These are phyloP conservation scores for Euphorbia pulcherrima DNA, from an alignment of 345 rosid species.

Conservation along the genomic window DNA sequence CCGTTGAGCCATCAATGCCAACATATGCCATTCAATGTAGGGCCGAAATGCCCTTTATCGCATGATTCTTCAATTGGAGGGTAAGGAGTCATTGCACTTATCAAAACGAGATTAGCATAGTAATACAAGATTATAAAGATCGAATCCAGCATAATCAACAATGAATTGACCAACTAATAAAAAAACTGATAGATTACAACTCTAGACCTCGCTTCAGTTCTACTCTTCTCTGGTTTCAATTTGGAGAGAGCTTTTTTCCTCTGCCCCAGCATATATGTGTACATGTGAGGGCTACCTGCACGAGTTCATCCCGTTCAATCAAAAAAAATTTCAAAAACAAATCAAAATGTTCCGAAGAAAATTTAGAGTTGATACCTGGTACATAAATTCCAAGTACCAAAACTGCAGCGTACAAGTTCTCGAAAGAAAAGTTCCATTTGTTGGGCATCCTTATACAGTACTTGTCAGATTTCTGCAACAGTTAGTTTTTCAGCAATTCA, in stretches of 20 bases:
- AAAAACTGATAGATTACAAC: too few relatives aligned
- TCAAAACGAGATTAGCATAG: too few relatives aligned
- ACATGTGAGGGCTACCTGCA: constrained; percentile 93
- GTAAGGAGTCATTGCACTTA: too few relatives aligned
- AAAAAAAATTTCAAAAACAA: background rate
- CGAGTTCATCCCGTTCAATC: constrained; percentile 7
- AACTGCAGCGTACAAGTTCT: constrained; percentile 59
- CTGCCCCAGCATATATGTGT: constrained; percentile 80
- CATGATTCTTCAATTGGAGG: too few relatives aligned
- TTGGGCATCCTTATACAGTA: constrained; percentile 84
- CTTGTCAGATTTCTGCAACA: constrained; percentile 63
- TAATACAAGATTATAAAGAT: too few relatives aligned
- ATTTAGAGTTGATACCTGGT: constrained; percentile 60
- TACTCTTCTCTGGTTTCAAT: constrained; percentile 60
- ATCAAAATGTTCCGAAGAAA: background rate
- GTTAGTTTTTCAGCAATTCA: constrained; percentile 14
- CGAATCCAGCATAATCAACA: too few relatives aligned
- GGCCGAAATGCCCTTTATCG: too few relatives aligned
- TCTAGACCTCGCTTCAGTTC: constrained; percentile 9
- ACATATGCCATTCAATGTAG: too few relatives aligned
- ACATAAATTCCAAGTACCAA: constrained; percentile 63
- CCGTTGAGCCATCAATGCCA: too few relatives aligned
- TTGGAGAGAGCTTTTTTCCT: constrained; percentile 84
- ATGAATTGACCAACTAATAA: too few relatives aligned
- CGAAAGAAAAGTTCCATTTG: constrained; percentile 81